Percentiles rank a stretch among this genome's conserved stretches.
Conservation (phyloP, 1,139 yeast genomes). For the Taphrina flavorubra region DNA sequence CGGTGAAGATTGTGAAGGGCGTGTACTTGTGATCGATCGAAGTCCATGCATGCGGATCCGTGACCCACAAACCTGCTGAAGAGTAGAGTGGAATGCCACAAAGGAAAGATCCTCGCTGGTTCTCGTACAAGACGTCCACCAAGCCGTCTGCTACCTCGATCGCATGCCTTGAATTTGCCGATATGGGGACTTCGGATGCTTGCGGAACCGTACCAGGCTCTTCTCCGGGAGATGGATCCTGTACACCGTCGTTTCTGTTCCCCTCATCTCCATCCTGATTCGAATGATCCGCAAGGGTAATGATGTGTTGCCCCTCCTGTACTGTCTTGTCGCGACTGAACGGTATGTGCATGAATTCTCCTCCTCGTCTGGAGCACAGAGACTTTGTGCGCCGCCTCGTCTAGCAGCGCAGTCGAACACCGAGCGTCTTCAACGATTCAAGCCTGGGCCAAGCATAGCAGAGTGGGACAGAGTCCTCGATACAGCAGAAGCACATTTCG, state of each 20-base stretch:
- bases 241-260: neutral
- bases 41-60: slow-evolving; percentile 48
- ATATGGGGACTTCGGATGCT: neutral
- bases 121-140: slow-evolving; percentile 59
- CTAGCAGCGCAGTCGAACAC: too few species aligned
- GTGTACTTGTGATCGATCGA: slow-evolving; percentile 47
- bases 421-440: too few species aligned
- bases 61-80: slow-evolving; percentile 61
- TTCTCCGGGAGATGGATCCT: slow-evolving; percentile 4
- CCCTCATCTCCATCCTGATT: slow-evolving; percentile 3
- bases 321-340: slow-evolving; percentile 8
- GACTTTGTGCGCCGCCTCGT: too few species aligned
- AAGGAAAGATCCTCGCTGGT: slow-evolving; percentile 70
- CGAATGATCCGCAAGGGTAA: slow-evolving; percentile 13
- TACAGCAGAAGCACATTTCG: neutral
- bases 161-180: neutral
- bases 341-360: slow-evolving; percentile 20
- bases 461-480: neutral
- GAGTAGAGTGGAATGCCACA: slow-evolving; percentile 71
- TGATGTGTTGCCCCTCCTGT: slow-evolving; percentile 15
- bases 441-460: neutral
- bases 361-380: neutral
- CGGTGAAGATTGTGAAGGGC: slow-evolving; percentile 55
- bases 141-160: slow-evolving; percentile 42
- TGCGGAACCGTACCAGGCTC: neutral